Conservation (phyloP, 768 basidiomycete species). For the Lanmaoa pseudosensibilis region DNA sequence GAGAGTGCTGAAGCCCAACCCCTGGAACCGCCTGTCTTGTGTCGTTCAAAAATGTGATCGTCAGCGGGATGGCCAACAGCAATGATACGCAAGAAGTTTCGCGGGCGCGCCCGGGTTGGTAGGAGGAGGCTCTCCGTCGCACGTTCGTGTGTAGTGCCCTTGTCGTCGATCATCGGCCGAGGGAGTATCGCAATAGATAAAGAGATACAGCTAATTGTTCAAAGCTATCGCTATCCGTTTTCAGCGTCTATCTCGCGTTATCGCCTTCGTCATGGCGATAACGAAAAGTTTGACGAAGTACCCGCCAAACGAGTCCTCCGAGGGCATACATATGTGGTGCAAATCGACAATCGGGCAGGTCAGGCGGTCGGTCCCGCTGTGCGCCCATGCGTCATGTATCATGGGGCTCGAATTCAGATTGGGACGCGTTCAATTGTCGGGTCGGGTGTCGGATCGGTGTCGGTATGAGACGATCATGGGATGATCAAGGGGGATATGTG, state of each 20-base stretch:
- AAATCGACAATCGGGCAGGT: no score
- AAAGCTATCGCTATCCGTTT: background rate
- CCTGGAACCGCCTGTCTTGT: no score
- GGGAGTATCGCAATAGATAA: background rate
- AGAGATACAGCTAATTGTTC: background rate
- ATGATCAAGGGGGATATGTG: constrained; percentile 1
- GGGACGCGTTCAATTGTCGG: no score
- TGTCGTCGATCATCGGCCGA: constrained; percentile 6
- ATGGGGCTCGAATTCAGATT: no score
- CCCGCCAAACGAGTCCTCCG: no score
- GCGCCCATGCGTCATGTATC: background rate
- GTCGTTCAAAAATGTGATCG: background rate
- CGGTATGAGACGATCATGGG: background rate
- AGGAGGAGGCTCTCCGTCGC: constrained; percentile 11
- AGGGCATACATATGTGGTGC: no score
- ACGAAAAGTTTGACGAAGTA: no score
- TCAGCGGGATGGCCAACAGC: background rate
- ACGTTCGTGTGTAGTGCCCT: constrained; percentile 1
- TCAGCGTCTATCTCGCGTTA: background rate
- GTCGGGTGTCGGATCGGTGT: background rate
- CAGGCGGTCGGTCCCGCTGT: no score
- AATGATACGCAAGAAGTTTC: no score
- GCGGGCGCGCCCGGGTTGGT: background rate
- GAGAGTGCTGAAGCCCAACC: no score
- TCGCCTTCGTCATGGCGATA: background rate